A percentile compares a stretch with the other conserved stretches of the same genome.
Conservation (phyloP, 2,329 filamentous ascomycete genomes). For the Aspergillus tanneri region DNA sequence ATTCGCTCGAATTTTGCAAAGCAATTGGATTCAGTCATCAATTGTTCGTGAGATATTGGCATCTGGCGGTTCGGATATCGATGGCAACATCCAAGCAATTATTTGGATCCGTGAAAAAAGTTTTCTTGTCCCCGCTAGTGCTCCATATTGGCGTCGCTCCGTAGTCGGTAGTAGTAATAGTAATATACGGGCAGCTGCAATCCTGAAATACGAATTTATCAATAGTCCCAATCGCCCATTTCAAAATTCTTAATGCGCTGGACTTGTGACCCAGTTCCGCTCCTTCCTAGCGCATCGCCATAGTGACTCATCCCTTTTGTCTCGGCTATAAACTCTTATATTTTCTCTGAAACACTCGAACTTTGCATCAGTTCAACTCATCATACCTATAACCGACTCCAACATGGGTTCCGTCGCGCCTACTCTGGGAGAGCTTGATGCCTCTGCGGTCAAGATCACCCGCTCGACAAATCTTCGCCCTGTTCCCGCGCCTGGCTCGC, state of each 20-base stretch:
- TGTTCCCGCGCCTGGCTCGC: slow-evolving; percentile 40
- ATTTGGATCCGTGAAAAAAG: slow-evolving; percentile 9
- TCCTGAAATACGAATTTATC: no score
- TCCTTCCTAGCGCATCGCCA: no score
- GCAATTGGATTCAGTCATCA: no score
- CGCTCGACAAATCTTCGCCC: slow-evolving; percentile 35
- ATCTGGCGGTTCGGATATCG: slow-evolving; percentile 15
- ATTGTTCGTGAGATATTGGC: no score
- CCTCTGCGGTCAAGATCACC: slow-evolving; percentile 41
- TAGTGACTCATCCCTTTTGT: slow-evolving; percentile 7
- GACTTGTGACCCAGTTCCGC: no score
- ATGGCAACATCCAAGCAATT: slow-evolving; percentile 11
- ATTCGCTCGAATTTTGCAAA: no score
- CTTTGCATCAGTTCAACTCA: no score
- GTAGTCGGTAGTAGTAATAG: neutral
- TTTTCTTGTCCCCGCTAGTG: slow-evolving; percentile 5
- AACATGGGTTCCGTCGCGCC: slow-evolving; percentile 35
- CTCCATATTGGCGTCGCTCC: neutral
- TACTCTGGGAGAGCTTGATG: slow-evolving; percentile 38
- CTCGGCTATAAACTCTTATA: neutral
- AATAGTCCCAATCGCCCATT: no score
- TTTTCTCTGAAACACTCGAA: neutral
- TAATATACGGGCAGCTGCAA: neutral
- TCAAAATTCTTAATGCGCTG: neutral
- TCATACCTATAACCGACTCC: neutral